Conservation (phyloP, 345 rosid species). For the Rhodomyrtus tomentosa region DNA sequence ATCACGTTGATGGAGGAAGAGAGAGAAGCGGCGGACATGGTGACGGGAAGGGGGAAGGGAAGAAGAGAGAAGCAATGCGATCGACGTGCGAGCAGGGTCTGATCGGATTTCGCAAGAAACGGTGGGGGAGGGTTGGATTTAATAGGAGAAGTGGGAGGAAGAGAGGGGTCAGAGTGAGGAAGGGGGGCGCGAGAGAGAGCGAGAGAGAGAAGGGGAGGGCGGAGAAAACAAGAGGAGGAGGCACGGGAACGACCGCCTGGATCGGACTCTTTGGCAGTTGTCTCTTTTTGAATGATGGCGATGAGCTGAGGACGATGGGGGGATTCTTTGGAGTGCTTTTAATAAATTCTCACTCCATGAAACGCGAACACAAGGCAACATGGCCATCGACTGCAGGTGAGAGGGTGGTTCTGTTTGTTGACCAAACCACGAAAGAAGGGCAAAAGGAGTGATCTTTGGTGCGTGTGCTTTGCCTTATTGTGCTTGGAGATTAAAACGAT, state of each 20-base stretch:
- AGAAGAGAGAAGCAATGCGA: not conserved
- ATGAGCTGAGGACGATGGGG: not conserved
- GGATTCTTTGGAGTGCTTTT: not conserved
- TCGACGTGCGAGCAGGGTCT: not conserved
- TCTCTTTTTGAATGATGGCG: not conserved
- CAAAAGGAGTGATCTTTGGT: not conserved
- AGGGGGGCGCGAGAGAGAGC: not conserved
- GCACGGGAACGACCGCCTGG: conserved; percentile 3
- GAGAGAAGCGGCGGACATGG: not conserved
- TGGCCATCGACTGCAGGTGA: too few species aligned
- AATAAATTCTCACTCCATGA: not conserved
- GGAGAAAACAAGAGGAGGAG: conserved; percentile 5
- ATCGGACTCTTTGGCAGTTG: not conserved
- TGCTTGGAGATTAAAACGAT: not conserved
- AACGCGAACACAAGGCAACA: too few species aligned
- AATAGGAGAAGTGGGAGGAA: not conserved
- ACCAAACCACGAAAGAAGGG: not conserved
- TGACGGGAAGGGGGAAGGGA: not conserved
- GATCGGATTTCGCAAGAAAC: not conserved
- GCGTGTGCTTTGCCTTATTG: not conserved
- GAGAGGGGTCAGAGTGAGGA: not conserved
- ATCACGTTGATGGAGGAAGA: not conserved
- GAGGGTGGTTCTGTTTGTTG: not conserved
- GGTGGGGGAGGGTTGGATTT: not conserved
- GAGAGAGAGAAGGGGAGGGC: not conserved